Base-by-base conservation (phyloP, 2,329 filamentous ascomycete species). In the Pseudopithomyces maydicus region DNA sequence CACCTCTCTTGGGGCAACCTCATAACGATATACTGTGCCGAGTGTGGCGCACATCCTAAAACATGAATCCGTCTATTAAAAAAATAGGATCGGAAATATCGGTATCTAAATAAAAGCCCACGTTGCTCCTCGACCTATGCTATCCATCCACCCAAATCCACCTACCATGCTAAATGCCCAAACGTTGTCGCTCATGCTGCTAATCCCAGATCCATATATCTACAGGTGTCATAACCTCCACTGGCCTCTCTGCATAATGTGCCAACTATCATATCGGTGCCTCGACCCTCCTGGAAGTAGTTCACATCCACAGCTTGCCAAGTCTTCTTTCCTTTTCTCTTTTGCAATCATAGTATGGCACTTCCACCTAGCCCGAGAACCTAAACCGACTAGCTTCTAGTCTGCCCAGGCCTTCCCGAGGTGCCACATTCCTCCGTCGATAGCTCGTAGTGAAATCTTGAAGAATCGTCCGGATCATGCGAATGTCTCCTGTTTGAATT, bases 361-460 rank as follows among this genome's bases (percentile, higher is more conserved):
- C 58, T 33, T 8, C 26, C 4, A 5, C 56, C 61, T 73, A 76
- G 58, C 73, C 73, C 44, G 71, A 68, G 72, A 97, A 98, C 67
- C 91, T 89, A 80, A 98, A 98, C 62, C 90, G 87, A 20, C 89
- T 87, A 22, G 92, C 92, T 78, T 97, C 92, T 56, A 98, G 80
- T 71, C 92, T 85, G 3, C 94, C 94, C 41, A 98, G 81, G 0
- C 94, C 94, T 73, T 98, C 94, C 58, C 94, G 82, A 6, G 95
- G 95, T n/a, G 95, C 94, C 45, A 99, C 91, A 71, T 99, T 97
- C 61, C 96, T 85, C 71, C 96, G 85, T 49, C 96, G 87, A 76
- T 99, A 99, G 29, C 88, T 91, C 74, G 94, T 96, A 22, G 95
- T 98, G 74, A 99, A 99, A 77, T 99, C 96, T 78, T 98, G 95